Conservation (phyloP, 1,284 basidiomycete species). For the Violaceomyces palustris region DNA sequence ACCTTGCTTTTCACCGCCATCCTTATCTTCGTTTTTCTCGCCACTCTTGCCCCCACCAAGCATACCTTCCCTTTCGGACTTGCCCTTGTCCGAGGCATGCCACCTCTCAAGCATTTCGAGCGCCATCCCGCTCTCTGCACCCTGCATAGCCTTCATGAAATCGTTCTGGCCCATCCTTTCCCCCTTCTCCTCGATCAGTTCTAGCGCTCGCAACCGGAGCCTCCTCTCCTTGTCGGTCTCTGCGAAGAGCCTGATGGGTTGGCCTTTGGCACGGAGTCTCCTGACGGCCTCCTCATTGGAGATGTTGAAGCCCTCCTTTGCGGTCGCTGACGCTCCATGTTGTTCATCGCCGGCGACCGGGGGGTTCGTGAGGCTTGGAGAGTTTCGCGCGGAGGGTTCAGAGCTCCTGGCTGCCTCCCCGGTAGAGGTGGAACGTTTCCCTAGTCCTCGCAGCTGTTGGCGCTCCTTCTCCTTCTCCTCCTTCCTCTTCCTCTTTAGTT, state of each 20-base stretch:
- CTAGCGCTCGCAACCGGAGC: conserved; percentile 80
- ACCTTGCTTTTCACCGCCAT: not conserved
- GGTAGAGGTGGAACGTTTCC: too few species aligned
- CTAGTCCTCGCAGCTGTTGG: not conserved
- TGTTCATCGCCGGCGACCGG: too few species aligned
- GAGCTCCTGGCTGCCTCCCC: not conserved
- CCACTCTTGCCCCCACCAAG: too few species aligned
- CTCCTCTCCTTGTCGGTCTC: conserved; percentile 90
- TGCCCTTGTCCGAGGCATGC: conserved; percentile 16
- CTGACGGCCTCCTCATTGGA: conserved; percentile 87
- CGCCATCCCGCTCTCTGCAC: conserved; percentile 64
- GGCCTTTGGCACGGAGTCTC: conserved; percentile 80
- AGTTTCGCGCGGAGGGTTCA: not conserved
- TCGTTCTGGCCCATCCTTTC: conserved; percentile 60
- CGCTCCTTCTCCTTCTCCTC: not conserved
- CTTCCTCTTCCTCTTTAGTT: not conserved
- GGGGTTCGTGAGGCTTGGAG: too few species aligned
- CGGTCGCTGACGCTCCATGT: not conserved
- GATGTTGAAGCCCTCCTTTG: conserved; percentile 68
- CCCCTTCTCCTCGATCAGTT: conserved; percentile 66
- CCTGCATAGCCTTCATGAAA: conserved; percentile 82
- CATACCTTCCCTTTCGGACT: conserved; percentile 4
- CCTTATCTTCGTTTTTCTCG: conserved; percentile 52
- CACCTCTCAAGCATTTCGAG: conserved; percentile 64
- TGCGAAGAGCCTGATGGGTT: conserved; percentile 90